These are phyloP conservation scores for Tylopilus sp. DNA, from an alignment of 1,284 basidiomycete species.

Conservation along the genomic window DNA sequence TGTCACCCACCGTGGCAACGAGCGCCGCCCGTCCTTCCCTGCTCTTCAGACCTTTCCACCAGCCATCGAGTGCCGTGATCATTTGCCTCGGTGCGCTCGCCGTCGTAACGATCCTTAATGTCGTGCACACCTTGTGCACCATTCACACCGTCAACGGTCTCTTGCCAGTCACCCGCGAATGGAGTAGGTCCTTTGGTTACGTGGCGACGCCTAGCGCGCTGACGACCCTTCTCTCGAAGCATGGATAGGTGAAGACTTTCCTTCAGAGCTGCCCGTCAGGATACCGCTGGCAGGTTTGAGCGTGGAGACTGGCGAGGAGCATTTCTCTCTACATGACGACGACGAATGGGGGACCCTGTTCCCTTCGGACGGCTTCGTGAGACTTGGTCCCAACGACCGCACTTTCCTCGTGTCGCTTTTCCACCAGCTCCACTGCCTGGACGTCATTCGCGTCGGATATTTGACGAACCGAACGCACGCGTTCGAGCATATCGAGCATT, in stretches of 20 bases:
- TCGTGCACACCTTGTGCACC: slow-evolving; percentile 20
- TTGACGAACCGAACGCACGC: slow-evolving; percentile 30
- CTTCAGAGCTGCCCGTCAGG: slow-evolving; percentile 28
- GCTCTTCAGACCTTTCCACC: neutral
- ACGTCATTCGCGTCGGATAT: slow-evolving; percentile 31
- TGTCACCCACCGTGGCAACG: slow-evolving; percentile 1
- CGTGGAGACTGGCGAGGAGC: slow-evolving; percentile 19
- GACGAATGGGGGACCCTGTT: slow-evolving; percentile 39
- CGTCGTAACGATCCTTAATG: slow-evolving; percentile 24
- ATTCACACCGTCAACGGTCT: slow-evolving; percentile 13
- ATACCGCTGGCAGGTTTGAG: slow-evolving; percentile 28
- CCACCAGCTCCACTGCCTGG: slow-evolving; percentile 39
- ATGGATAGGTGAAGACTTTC: slow-evolving; percentile 31
- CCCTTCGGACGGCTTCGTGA: slow-evolving; percentile 36
- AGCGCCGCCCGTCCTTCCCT: neutral
- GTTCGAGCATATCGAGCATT: slow-evolving; percentile 38
- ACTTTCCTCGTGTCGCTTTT: slow-evolving; percentile 35
- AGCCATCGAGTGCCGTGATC: neutral
- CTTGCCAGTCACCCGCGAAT: slow-evolving; percentile 18
- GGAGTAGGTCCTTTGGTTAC: slow-evolving; percentile 17
- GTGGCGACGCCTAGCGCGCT: neutral
- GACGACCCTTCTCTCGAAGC: slow-evolving; percentile 14
- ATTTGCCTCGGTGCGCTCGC: slow-evolving; percentile 21
- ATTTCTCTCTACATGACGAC: slow-evolving; percentile 33
- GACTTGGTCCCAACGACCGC: slow-evolving; percentile 33